Conservation (phyloP, 257 asterid species). For the Knoxia roxburghii region DNA sequence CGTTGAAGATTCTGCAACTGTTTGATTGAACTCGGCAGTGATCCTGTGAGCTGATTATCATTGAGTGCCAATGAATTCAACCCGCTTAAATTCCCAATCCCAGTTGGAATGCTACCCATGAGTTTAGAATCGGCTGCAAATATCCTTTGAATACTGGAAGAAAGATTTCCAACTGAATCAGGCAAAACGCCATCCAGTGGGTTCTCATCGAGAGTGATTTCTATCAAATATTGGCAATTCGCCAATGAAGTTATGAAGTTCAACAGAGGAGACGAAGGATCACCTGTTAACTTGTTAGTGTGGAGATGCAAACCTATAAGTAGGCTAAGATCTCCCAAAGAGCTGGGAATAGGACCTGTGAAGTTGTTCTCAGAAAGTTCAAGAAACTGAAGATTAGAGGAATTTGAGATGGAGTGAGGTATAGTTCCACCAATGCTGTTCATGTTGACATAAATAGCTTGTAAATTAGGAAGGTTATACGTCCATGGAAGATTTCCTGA, state of each 20-base stretch:
- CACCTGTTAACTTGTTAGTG: not conserved
- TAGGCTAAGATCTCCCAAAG: not conserved
- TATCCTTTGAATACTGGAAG: not conserved
- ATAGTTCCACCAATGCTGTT: not conserved
- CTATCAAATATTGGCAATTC: not conserved
- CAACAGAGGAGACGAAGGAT: not conserved
- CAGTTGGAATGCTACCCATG: constrained; percentile 8
- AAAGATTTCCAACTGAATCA: constrained; percentile 5
- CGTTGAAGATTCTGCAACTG: constrained; percentile 7
- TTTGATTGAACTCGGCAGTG: not conserved
- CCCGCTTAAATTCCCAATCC: constrained; percentile 14
- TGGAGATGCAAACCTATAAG: not conserved
- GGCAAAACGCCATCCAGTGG: constrained; percentile 8
- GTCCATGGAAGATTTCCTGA: not conserved
- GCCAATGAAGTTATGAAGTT: not conserved
- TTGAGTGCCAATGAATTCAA: not conserved
- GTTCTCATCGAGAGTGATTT: not conserved
- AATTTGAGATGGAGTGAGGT: not conserved
- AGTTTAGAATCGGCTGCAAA: not conserved
- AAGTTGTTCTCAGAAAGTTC: not conserved
- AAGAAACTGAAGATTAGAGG: not conserved
- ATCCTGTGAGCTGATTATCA: constrained; percentile 1
- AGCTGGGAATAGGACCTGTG: not conserved
- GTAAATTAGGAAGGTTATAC: not conserved
- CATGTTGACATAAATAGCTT: too few species aligned